These are phyloP conservation scores for Cryptosporidium parvum DNA, from an alignment of 169 alveolate genomes.

Conservation along the genomic window DNA sequence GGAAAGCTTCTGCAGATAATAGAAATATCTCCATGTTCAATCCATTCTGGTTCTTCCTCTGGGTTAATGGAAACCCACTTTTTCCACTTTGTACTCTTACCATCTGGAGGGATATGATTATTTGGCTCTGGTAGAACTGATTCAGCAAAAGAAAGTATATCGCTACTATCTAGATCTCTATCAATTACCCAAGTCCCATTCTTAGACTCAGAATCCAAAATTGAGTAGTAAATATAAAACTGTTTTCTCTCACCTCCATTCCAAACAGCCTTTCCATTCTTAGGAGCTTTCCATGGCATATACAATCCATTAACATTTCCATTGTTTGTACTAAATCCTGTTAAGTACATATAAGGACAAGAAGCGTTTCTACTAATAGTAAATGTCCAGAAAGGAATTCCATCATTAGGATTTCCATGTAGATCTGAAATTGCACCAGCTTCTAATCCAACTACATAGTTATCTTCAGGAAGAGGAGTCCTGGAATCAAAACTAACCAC, in stretches of 20 bases:
- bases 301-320: conserved; percentile 81
- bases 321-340: conserved; percentile 80
- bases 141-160: conserved; percentile 78
- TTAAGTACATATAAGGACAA: conserved; percentile 80
- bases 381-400: conserved; percentile 67
- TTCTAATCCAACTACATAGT: conserved; percentile 77
- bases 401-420: conserved; percentile 79
- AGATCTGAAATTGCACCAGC: conserved; percentile 78
- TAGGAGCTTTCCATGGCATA: conserved; percentile 78
- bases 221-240: conserved; percentile 76
- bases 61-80: conserved; percentile 78
- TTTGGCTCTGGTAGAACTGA: conserved; percentile 70
- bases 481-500: conserved; percentile 76
- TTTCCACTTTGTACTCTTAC: conserved; percentile 57
- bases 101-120: conserved; percentile 64
- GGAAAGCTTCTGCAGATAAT: conserved; percentile 73
- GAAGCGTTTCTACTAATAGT: conserved; percentile 78
- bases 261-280: conserved; percentile 80
- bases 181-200: conserved; percentile 81
- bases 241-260: conserved; percentile 78
- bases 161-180: conserved; percentile 77
- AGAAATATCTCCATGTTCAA: conserved; percentile 73
- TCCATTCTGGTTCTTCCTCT: conserved; percentile 76
- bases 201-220: conserved; percentile 26
- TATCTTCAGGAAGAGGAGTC: conserved; percentile 80